These are phyloP conservation scores for Berkeleyomyces rouxiae DNA, from an alignment of 2,329 filamentous ascomycete genomes.

Conservation along the genomic window DNA sequence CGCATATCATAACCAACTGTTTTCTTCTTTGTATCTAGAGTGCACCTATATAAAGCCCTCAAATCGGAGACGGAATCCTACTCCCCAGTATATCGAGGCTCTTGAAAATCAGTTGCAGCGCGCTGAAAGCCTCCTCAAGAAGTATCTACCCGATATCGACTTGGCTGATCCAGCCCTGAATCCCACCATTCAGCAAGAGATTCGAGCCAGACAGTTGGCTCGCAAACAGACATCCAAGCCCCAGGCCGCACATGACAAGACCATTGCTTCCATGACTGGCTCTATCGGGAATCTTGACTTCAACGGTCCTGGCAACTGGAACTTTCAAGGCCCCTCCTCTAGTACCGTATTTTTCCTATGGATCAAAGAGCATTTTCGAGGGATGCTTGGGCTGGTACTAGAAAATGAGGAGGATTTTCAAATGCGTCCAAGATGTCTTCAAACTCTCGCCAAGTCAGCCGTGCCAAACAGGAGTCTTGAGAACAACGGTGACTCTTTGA, in stretches of 20 bases:
- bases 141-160: constrained; percentile 69
- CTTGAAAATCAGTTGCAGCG: constrained; percentile 69
- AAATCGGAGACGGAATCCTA: constrained; percentile 76
- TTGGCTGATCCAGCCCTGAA: constrained; percentile 74
- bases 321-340: constrained; percentile 88
- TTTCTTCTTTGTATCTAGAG: constrained; percentile 34
- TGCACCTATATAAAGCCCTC: constrained; percentile 94
- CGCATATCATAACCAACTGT: constrained; percentile 14
- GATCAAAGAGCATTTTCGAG: constrained; percentile 75
- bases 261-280: constrained; percentile 88
- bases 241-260: constrained; percentile 15
- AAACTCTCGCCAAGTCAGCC: constrained; percentile 31
- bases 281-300: constrained; percentile 81
- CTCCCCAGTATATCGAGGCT: constrained; percentile 83
- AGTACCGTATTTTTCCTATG: constrained; percentile 75
- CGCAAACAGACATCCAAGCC: constrained; percentile 26
- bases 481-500: constrained; percentile 42
- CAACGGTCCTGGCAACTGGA: constrained; percentile 80
- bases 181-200: constrained; percentile 54
- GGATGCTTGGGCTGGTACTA: constrained; percentile 40
- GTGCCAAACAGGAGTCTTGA: constrained; percentile 20
- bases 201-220: constrained; percentile 37
- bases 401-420: background rate
- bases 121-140: constrained; percentile 62
- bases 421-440: constrained; percentile 16